A percentile compares a stretch with the other conserved stretches of the same genome.
Evolutionary conservation across 2,329 filamentous ascomycete species (phyloP).

Genomic region (Sordariomycetes sp.): DNA sequence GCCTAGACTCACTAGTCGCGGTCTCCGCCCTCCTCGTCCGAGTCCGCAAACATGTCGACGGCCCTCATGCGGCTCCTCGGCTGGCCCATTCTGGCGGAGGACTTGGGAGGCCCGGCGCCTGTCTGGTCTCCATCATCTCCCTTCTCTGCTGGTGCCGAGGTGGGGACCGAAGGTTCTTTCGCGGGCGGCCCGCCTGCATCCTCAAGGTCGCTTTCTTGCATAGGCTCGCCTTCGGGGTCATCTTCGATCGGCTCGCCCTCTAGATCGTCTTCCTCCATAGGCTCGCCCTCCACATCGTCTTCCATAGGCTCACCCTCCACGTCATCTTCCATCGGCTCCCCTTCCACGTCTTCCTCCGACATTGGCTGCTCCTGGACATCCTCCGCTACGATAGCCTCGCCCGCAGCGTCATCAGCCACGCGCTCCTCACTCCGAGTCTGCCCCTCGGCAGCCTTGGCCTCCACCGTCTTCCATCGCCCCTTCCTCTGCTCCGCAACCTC

Average conservation of each 20-base stretch:
- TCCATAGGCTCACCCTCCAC: slow-evolving; percentile 23
- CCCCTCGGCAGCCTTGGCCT: slow-evolving; percentile 13
- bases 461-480: slow-evolving; percentile 37
- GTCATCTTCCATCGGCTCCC: slow-evolving; percentile 28
- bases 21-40: not conserved
- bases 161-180: not conserved
- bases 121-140: not conserved
- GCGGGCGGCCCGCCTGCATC: slow-evolving; percentile 12
- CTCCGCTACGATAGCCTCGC: slow-evolving; percentile 24
- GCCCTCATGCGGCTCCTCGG: slow-evolving; percentile 55
- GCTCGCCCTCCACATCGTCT: slow-evolving; percentile 33
- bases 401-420: slow-evolving; percentile 28
- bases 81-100: slow-evolving; percentile 14
- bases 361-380: slow-evolving; percentile 35
- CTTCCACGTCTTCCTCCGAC: slow-evolving; percentile 29
- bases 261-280: slow-evolving; percentile 26
- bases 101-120: slow-evolving; percentile 9
- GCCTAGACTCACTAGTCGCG: slow-evolving; percentile 23
- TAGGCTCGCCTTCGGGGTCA: slow-evolving; percentile 31
- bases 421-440: slow-evolving; percentile 22
- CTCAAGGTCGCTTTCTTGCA: slow-evolving; percentile 25
- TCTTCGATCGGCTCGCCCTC: slow-evolving; percentile 21
- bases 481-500: slow-evolving; percentile 19
- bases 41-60: slow-evolving; percentile 61
- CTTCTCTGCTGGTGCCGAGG: not conserved